Evolutionary conservation across 345 rosid species (phyloP), one percentile per base, ranked within the genome.

Genomic region (Eucalyptus urophylla): DNA sequence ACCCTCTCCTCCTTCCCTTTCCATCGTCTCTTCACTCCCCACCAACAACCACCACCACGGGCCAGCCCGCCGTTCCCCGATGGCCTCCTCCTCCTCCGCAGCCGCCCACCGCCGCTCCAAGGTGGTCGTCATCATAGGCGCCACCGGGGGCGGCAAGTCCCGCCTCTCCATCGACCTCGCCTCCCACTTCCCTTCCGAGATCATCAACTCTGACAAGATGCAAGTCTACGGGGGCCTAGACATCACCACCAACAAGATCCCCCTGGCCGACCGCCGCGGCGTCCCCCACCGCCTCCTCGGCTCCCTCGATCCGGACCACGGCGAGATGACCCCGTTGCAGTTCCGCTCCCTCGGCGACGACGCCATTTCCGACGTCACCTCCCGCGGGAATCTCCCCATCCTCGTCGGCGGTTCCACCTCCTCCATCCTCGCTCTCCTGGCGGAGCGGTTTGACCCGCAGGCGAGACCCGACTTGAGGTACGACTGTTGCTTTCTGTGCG

Each of bases 321-420:
- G 90, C 19, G 98, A 97, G 86, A 90, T 96, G n/a, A 86, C 94
- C 44, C 91, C 96, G 27, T 83, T 88, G 17, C 92, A 93, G 49
- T 98, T 92, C 88, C 97, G 99, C 25, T 29, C 90, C 43, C 69
- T 88, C 21, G 99, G 93, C 3, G 91, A 93, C 3, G 60, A 87
- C 12, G 89, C 91, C 8, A 86, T 97, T 43, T 85, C 92, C 17
- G 94, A 89, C 45, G 90, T 98, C 40, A 44, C 80, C 13, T 92
- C 94, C 19, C 91, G 96, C 2, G 62, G 88, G 54, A 93, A 87
- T 56, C 88, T 95, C 12, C 97, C 97, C 60, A 88, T 97, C 6
- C 87, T 98, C 31, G 99, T 94, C 21, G 99, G 99, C n/a, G 99
- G 99, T 86, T 98, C 99, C 53, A 98, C 95, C 94, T 94, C 99